Evolutionary conservation across 164 flowering plant genomes (phyloP).

Genomic region (Litsea cubeba): DNA sequence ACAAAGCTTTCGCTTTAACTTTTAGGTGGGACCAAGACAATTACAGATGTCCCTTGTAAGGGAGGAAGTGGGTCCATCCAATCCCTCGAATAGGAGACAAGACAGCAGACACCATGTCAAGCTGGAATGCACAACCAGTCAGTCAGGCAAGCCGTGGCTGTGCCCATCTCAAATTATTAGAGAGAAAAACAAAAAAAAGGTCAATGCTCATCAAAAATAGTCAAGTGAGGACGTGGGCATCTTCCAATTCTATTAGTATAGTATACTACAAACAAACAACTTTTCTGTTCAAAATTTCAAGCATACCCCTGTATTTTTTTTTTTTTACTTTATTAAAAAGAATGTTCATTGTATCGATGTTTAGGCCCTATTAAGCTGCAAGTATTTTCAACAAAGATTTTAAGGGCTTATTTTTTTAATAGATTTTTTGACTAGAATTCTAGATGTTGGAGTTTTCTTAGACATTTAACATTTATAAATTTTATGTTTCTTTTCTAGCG

Average conservation of each 20-base stretch:
- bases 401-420: no score
- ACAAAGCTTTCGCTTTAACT: neutral
- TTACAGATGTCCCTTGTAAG: neutral
- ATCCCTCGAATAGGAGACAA: neutral
- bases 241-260: no score
- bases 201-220: neutral
- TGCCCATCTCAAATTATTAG: neutral
- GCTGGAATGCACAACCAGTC: slow-evolving; percentile 11
- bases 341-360: no score
- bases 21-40: neutral
- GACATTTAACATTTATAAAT: no score
- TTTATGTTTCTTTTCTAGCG: no score
- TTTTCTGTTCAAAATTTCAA: neutral
- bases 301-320: neutral
- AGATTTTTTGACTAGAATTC: no score
- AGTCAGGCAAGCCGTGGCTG: neutral
- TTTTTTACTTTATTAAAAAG: no score
- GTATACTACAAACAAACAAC: slow-evolving; percentile 1
- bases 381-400: no score
- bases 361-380: no score
- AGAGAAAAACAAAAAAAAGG: neutral
- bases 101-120: neutral
- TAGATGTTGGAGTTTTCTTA: no score
- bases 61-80: neutral
- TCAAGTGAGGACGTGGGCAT: no score